phyloP scores from a whole-genome alignment of 805 yeast genomes.

The Sugiyamaella marilandica region DNA sequence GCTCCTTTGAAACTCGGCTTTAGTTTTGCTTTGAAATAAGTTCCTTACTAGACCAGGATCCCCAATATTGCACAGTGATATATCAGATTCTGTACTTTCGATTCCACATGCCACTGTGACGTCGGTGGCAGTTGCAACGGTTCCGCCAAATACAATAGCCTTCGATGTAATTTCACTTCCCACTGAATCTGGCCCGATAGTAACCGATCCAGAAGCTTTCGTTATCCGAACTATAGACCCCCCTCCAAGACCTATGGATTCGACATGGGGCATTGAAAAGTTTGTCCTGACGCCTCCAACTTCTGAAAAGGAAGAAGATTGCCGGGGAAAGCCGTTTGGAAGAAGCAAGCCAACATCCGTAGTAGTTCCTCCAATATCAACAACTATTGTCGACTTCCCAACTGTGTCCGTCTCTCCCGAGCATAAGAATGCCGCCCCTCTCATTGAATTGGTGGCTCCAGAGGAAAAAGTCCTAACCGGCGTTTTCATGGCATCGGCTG shows the following conservation, averaged over 20 bases:
- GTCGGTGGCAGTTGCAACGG: conserved; percentile 38
- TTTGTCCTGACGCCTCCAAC: conserved; percentile 36
- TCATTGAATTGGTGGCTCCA: conserved; percentile 36
- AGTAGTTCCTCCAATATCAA: conserved; percentile 49
- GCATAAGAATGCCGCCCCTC: conserved; percentile 41
- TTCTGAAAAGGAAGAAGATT: conserved; percentile 38
- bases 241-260: conserved; percentile 47
- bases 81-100: conserved; percentile 9
- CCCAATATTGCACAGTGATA: conserved; percentile 1
- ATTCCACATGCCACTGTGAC: conserved; percentile 28
- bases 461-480: conserved; percentile 47
- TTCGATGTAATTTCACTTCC: conserved; percentile 38
- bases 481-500: conserved; percentile 35
- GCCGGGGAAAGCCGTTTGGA: conserved; percentile 46
- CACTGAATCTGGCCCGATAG: conserved; percentile 45
- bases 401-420: conserved; percentile 24
- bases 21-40: conserved; percentile 12
- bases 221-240: conserved; percentile 37
- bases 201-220: neutral
- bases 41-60: conserved; percentile 20
- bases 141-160: conserved; percentile 42
- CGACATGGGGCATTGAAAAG: conserved; percentile 46
- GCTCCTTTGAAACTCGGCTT: conserved; percentile 10
- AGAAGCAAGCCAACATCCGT: conserved; percentile 45
- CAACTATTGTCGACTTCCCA: conserved; percentile 26